Conservation (phyloP, 352 stramenopile genomes). For the Pilasporangium apinafurcum region DNA sequence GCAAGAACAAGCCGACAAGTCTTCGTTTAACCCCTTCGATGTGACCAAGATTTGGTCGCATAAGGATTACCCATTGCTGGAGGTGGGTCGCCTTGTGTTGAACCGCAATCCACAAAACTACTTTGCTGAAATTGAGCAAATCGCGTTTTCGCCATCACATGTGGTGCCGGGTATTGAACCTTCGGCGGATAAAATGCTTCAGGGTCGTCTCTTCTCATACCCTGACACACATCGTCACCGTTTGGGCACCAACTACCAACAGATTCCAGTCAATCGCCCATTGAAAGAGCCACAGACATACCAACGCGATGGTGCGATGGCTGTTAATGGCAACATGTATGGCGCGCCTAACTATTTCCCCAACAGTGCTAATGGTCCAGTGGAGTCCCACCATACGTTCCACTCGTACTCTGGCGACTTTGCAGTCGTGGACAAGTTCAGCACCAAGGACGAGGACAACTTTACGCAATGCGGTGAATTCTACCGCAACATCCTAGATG, state of each 20-base stretch:
- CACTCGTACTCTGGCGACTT: constrained; percentile 27
- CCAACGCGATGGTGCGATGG: constrained; percentile 81
- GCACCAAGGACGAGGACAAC: constrained; percentile 87
- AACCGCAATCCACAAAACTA: constrained; percentile 92
- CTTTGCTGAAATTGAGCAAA: constrained; percentile 91
- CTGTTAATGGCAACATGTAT: constrained; percentile 67
- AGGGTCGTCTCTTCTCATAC: constrained; percentile 88
- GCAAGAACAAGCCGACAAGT: constrained; percentile 45
- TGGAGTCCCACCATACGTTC: constrained; percentile 21
- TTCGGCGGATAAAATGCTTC: constrained; percentile 84
- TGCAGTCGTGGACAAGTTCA: constrained; percentile 47
- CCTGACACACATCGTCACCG: constrained; percentile 84
- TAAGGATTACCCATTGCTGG: constrained; percentile 72
- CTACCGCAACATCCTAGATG: constrained; percentile 76
- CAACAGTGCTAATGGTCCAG: constrained; percentile 68
- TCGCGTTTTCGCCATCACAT: constrained; percentile 88
- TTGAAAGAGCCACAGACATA: constrained; percentile 71
- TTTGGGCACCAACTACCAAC: constrained; percentile 86
- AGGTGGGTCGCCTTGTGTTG: constrained; percentile 85
- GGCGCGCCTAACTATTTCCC: constrained; percentile 84
- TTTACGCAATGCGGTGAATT: constrained; percentile 82
- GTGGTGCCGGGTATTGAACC: constrained; percentile 90
- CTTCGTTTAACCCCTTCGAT: constrained; percentile 87
- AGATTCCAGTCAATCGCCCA: constrained; percentile 86
- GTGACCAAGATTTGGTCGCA: constrained; percentile 93